A percentile compares a stretch with the other conserved stretches of the same genome.
These are phyloP conservation scores for Castanopsis chinensis DNA, from an alignment of 306 rosid species.

Conservation along the genomic window DNA sequence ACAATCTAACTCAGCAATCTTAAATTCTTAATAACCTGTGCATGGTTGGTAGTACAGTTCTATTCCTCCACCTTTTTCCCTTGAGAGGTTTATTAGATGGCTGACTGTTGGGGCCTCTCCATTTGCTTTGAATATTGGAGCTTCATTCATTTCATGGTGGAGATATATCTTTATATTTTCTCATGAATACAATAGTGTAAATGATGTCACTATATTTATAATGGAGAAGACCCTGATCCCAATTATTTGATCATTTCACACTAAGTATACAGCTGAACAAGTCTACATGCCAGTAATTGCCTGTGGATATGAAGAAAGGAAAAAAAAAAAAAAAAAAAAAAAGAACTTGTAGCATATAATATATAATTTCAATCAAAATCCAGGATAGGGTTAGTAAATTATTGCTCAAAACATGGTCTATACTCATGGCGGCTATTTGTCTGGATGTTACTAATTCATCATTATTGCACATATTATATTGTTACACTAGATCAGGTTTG, in stretches of 20 bases:
- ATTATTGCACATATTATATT: constrained; percentile 25
- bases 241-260: neutral
- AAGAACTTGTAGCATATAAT: neutral
- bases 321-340: no score
- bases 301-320: neutral
- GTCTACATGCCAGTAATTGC: constrained; percentile 17
- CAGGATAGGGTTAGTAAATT: constrained; percentile 23
- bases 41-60: neutral
- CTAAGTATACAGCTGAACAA: neutral
- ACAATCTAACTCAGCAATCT: neutral
- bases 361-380: constrained; percentile 24
- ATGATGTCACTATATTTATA: no score
- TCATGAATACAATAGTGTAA: no score
- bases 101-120: neutral
- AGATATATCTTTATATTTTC: no score
- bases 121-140: no score
- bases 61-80: neutral
- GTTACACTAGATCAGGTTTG: constrained; percentile 50
- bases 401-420: constrained; percentile 34
- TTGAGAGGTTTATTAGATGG: neutral
- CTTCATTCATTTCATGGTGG: no score
- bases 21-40: no score
- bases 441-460: constrained; percentile 37
- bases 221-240: no score
- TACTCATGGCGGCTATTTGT: constrained; percentile 66